Base-by-base conservation (phyloP, 768 basidiomycete genomes). In the Pisolithus tinctorius region DNA sequence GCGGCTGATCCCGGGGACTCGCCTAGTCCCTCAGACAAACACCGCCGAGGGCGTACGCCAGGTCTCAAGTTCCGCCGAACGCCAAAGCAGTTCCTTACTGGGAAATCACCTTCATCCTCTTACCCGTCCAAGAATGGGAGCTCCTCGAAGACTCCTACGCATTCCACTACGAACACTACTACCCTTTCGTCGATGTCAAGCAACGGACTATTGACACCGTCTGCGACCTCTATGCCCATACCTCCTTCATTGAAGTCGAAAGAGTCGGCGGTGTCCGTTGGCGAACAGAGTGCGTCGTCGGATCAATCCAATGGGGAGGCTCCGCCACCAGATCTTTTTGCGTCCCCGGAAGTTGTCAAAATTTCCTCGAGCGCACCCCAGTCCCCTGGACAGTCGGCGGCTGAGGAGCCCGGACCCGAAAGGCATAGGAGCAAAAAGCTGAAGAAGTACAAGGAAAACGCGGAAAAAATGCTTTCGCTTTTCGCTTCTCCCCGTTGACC, bases 371-470 rank as follows among this genome's bases (percentile, higher is more conserved):
- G 20, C 20, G 20, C 20, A 34, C 34, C 34, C 13, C 34, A 34
- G 14, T 34, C 34, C 5, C 34, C 34, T 14, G 11, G 11, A 11
- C 34, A 34, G 11, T 34, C 34, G 20, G 20, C 20, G 20, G 52
- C 52, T 4, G 75, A 76, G 47, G 72, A 78, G 51, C 71, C 27
- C 7, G 27, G 27, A 7, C 27, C 75, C n/a, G 78, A 83, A 60
- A 83, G 80, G 63, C 72, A 72, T 54, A 84, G 78, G 79, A 82
- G 67, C 61, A 88, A 80, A 74, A 90, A 86, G 68, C 66, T 88
- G 67, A 87, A 84, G 76, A 89, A 84, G 71, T 88, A 88, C 73
- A 91, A 90, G 71, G 84, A 89, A 63, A 86, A 84, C 55, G 88
- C 89, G 3, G 88, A 90, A 73, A 91, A 91, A 57, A 78, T 92